Percentiles rank a stretch among this genome's conserved stretches.
These are phyloP conservation scores for Magnaporthales sp. DNA, from an alignment of 2,329 filamentous ascomycete genomes.

Conservation along the genomic window DNA sequence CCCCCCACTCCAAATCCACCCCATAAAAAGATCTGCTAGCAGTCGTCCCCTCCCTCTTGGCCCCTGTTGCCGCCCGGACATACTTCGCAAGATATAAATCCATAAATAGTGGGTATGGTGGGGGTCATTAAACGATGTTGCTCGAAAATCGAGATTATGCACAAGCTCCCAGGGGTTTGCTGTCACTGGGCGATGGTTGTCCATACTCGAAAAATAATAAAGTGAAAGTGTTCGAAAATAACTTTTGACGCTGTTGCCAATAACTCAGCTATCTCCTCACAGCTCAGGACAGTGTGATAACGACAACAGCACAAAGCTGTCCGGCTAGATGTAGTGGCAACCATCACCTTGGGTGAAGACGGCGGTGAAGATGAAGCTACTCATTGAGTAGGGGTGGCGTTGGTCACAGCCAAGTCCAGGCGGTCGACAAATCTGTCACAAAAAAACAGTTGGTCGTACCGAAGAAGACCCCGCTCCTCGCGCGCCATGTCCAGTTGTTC, in stretches of 20 bases:
- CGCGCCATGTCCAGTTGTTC: neutral
- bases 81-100: neutral
- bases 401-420: neutral
- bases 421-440: neutral
- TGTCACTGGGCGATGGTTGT: neutral
- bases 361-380: neutral
- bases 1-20: too few relatives aligned
- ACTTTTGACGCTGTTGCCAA: too few relatives aligned
- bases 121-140: neutral
- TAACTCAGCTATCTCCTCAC: neutral
- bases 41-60: neutral
- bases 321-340: neutral
- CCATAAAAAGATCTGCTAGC: neutral
- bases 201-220: neutral
- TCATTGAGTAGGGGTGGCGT: neutral
- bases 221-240: too few relatives aligned
- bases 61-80: neutral
- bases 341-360: neutral
- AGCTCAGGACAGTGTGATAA: neutral
- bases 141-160: neutral
- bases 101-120: neutral
- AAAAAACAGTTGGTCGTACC: too few relatives aligned
- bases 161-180: neutral
- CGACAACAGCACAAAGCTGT: neutral
- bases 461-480: neutral